phyloP scores from a whole-genome alignment of 1,284 basidiomycete species.

The Heimioporus retisporus region DNA sequence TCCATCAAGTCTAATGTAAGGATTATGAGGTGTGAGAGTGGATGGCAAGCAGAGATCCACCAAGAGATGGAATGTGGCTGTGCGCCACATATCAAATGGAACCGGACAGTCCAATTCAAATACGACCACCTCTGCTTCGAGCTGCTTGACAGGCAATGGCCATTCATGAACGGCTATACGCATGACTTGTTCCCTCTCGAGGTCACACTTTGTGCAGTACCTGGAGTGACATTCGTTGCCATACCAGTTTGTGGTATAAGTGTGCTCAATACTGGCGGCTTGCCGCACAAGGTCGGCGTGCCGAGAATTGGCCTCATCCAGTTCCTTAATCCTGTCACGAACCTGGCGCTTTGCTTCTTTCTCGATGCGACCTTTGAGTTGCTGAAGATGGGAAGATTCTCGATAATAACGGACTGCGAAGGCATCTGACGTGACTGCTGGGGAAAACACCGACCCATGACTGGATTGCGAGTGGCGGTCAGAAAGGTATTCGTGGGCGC shows the following conservation, averaged over 20 bases:
- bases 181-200: conserved; percentile 26
- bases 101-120: conserved; percentile 58
- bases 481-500: conserved; percentile 42
- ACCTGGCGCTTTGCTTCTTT: conserved; percentile 29
- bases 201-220: conserved; percentile 46
- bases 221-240: conserved; percentile 11
- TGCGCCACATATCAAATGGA: conserved; percentile 55
- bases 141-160: conserved; percentile 51
- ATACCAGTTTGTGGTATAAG: background rate
- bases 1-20: no score
- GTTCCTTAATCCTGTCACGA: conserved; percentile 34
- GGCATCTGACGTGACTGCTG: conserved; percentile 19
- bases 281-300: conserved; percentile 27
- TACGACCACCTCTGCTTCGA: conserved; percentile 42
- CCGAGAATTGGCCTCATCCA: conserved; percentile 27
- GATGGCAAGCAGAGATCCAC: conserved; percentile 28
- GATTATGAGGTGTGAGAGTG: no score
- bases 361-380: conserved; percentile 42
- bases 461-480: conserved; percentile 31
- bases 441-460: conserved; percentile 33
- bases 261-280: conserved; percentile 14
- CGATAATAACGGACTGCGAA: conserved; percentile 46
- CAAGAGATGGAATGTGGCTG: conserved; percentile 50
- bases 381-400: conserved; percentile 23
- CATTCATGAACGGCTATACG: conserved; percentile 50